Conservation (phyloP, 1,139 yeast genomes). For the Candida tetrigidarum region DNA sequence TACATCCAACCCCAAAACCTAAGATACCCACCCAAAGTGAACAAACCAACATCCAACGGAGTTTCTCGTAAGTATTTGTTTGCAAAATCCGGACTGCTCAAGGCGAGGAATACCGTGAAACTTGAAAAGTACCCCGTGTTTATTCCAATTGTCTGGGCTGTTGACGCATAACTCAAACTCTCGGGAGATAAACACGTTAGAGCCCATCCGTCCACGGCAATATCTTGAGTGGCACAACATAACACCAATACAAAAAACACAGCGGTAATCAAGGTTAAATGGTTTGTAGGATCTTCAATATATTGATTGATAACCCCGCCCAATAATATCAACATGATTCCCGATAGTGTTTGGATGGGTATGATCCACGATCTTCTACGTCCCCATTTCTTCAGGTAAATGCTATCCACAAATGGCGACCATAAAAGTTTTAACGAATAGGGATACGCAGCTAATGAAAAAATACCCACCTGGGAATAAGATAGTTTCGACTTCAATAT, state of each 20-base stretch:
- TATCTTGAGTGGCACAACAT: conserved; percentile 96
- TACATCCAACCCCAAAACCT: conserved; percentile 78
- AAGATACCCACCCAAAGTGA: conserved; percentile 77
- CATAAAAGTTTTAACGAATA: conserved; percentile 89
- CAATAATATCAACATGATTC: conserved; percentile 64
- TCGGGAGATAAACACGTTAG: conserved; percentile 79
- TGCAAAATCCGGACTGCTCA: conserved; percentile 91
- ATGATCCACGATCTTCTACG: conserved; percentile 93
- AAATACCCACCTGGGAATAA: conserved; percentile 90
- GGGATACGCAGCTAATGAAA: conserved; percentile 92
- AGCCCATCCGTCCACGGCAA: conserved; percentile 99
- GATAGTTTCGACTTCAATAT: conserved; percentile 78
- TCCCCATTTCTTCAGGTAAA: conserved; percentile 70
- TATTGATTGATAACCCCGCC: conserved; percentile 63
- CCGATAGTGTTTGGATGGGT: conserved; percentile 83
- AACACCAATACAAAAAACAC: conserved; percentile 79
- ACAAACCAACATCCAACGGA: conserved; percentile 68
- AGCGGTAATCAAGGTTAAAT: conserved; percentile 57
- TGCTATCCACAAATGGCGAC: conserved; percentile 96
- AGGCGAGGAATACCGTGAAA: conserved; percentile 88
- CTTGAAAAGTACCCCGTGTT: conserved; percentile 92
- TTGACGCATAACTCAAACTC: conserved; percentile 90
- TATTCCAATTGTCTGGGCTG: conserved; percentile 96
- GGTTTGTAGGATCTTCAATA: conserved; percentile 57
- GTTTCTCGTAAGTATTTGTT: conserved; percentile 72